Conservation (phyloP, 2,329 filamentous ascomycete species). For the Alternaria ethzedia region DNA sequence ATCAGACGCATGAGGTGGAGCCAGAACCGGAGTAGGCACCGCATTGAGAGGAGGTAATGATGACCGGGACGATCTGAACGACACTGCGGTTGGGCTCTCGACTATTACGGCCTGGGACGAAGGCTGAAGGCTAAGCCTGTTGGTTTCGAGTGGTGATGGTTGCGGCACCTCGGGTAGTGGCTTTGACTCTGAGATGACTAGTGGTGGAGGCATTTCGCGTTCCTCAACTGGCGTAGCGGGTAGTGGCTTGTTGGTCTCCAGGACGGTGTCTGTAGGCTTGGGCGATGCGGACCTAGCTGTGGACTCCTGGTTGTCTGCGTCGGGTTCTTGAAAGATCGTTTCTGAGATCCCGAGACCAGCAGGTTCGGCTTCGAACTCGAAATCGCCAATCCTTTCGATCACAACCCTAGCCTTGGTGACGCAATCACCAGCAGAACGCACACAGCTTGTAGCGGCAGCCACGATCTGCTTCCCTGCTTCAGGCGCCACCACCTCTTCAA, state of each 20-base stretch:
- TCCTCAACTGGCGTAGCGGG: conserved; percentile 47
- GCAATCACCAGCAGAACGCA: conserved; percentile 89
- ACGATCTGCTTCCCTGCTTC: conserved; percentile 79
- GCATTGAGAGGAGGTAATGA: conserved; percentile 49
- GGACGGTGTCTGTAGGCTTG: conserved; percentile 17
- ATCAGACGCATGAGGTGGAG: conserved; percentile 34
- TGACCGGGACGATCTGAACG: conserved; percentile 58
- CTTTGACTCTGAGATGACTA: conserved; percentile 65
- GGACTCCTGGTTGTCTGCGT: conserved; percentile 16
- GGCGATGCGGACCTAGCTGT: conserved; percentile 12
- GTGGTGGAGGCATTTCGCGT: conserved; percentile 49
- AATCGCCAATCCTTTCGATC: conserved; percentile 88
- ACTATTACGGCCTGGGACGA: conserved; percentile 28
- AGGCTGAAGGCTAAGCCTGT: conserved; percentile 32
- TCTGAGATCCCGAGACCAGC: conserved; percentile 53
- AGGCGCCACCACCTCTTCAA: conserved; percentile 78
- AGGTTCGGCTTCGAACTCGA: conserved; percentile 67
- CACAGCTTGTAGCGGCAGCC: conserved; percentile 81
- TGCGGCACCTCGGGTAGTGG: conserved; percentile 70
- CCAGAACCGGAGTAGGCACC: conserved; percentile 35
- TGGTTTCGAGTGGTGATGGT: conserved; percentile 44
- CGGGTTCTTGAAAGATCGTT: conserved; percentile 43
- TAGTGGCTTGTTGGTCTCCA: conserved; percentile 47
- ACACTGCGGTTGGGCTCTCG: conserved; percentile 42
- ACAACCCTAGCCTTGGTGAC: conserved; percentile 84